A percentile compares a stretch with the other conserved stretches of the same genome.
These are phyloP conservation scores for Psilocybe cubensis DNA, from an alignment of 768 basidiomycete species.

Conservation along the genomic window DNA sequence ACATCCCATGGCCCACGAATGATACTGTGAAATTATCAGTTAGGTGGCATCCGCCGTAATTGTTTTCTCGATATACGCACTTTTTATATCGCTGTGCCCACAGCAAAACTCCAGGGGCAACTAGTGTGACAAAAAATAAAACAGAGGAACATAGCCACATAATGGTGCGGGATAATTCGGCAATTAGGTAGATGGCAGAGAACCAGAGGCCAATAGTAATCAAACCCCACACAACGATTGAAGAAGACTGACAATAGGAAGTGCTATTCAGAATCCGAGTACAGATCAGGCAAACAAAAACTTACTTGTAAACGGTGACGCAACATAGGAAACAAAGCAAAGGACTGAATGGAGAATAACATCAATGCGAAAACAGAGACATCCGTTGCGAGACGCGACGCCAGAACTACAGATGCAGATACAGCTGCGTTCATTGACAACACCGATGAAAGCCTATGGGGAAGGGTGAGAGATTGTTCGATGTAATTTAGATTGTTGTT, in stretches of 20 bases:
- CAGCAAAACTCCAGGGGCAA: conserved; percentile 74
- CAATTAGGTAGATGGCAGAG: conserved; percentile 55
- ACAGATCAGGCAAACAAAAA: conserved; percentile 14
- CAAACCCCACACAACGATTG: conserved; percentile 45
- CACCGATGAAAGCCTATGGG: conserved; percentile 73
- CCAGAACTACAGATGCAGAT: conserved; percentile 90
- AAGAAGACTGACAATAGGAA: conserved; percentile 43
- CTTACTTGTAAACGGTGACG: conserved; percentile 71
- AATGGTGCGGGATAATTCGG: conserved; percentile 57
- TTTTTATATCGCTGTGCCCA: conserved; percentile 93
- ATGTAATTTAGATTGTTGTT: conserved; percentile 17
- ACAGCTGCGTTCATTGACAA: conserved; percentile 91
- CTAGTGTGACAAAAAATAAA: conserved; percentile 64
- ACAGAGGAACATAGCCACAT: conserved; percentile 53
- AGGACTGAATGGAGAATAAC: conserved; percentile 80
- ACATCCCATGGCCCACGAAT: conserved; percentile 92
- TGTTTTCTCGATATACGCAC: conserved; percentile 46
- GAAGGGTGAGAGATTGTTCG: conserved; percentile 6
- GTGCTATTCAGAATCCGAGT: conserved; percentile 12
- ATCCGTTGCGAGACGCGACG: conserved; percentile 85
- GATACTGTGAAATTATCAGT: conserved; percentile 53
- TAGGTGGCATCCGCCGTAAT: conserved; percentile 13
- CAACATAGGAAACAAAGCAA: conserved; percentile 84
- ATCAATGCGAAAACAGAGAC: conserved; percentile 88
- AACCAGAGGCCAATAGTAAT: conserved; percentile 57